phyloP scores from a whole-genome alignment of 2,329 filamentous ascomycete genomes.

The Dothistroma pini region DNA sequence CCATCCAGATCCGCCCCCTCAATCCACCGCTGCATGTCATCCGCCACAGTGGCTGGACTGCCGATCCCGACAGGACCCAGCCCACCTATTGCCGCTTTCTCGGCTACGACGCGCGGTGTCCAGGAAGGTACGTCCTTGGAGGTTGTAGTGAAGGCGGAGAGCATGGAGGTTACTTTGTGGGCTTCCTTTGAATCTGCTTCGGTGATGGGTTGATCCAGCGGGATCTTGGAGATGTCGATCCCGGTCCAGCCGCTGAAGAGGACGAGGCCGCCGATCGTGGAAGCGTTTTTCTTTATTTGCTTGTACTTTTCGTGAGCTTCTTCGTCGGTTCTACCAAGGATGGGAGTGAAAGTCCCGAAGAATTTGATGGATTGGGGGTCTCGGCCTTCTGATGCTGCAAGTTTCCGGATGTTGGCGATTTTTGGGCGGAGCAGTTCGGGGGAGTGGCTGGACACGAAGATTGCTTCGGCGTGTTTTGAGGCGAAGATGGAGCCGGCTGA shows the following conservation, averaged over 20 bases:
- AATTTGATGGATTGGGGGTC: constrained; percentile 63
- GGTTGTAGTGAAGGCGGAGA: constrained; percentile 36
- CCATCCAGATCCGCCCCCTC: constrained; percentile 43
- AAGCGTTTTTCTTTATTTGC: constrained; percentile 59
- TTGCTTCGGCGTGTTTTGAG: constrained; percentile 57
- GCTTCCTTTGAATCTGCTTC: constrained; percentile 54
- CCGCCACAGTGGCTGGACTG: constrained; percentile 44
- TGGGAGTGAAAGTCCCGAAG: constrained; percentile 61
- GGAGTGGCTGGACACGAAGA: constrained; percentile 65
- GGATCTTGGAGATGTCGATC: constrained; percentile 57
- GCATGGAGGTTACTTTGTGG: constrained; percentile 37
- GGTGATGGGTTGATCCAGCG: constrained; percentile 56
- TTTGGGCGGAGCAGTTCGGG: constrained; percentile 59
- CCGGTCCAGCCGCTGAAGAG: constrained; percentile 73
- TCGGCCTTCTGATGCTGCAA: constrained; percentile 50
- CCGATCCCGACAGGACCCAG: constrained; percentile 50
- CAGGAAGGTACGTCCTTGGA: constrained; percentile 47
- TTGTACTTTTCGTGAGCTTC: constrained; percentile 62
- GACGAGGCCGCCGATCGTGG: constrained; percentile 63
- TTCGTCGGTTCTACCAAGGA: constrained; percentile 62
- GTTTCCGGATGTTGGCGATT: constrained; percentile 59
- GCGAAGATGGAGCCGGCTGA: constrained; percentile 56
- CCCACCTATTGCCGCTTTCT: constrained; percentile 49
- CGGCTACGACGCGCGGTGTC: constrained; percentile 46
- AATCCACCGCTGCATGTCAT: constrained; percentile 49